Percentiles rank a stretch among this genome's conserved stretches.
Conservation (phyloP, 257 asterid genomes). For the Solanum etuberosum region DNA sequence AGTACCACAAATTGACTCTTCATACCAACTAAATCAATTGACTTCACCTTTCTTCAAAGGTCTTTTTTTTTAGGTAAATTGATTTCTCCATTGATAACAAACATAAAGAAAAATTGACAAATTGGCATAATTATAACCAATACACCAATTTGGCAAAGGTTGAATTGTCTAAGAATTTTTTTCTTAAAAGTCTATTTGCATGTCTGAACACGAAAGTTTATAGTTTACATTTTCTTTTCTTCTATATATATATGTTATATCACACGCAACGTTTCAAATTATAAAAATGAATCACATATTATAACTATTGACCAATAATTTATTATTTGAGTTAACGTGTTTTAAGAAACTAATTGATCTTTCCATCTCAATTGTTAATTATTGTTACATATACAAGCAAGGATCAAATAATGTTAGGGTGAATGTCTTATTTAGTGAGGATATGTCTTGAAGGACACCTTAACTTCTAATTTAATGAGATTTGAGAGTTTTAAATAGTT, state of each 20-base stretch:
- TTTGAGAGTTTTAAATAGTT: background rate
- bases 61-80: background rate
- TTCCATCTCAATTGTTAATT: background rate
- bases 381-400: background rate
- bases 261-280: background rate
- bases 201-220: background rate
- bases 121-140: background rate
- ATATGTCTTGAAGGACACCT: background rate
- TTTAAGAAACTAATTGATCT: background rate
- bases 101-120: background rate
- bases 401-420: background rate
- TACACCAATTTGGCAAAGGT: background rate
- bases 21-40: background rate
- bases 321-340: too few relatives aligned
- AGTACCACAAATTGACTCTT: background rate
- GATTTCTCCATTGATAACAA: background rate
- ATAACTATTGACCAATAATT: background rate
- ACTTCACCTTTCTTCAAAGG: background rate
- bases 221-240: background rate
- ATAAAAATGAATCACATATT: background rate
- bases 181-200: background rate
- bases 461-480: background rate
- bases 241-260: background rate
- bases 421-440: background rate
- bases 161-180: background rate